Percentiles rank a stretch among this genome's conserved stretches.
Conservation (phyloP, 805 yeast genomes). For the Kodamaea restingae region DNA sequence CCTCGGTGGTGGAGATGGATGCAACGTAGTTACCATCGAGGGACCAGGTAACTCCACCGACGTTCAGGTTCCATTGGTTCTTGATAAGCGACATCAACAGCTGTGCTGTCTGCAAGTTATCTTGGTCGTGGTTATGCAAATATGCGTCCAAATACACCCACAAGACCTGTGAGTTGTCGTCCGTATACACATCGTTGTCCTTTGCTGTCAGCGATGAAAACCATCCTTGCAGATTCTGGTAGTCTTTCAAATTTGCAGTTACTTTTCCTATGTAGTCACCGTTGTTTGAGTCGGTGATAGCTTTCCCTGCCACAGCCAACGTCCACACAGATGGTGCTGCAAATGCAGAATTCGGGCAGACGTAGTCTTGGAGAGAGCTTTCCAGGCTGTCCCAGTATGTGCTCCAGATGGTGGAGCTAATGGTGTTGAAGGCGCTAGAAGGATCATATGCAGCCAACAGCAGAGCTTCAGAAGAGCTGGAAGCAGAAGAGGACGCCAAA, state of each 20-base stretch:
- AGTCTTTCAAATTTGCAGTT: slow-evolving; percentile 8
- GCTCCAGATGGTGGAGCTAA: slow-evolving; percentile 15
- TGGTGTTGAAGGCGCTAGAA: slow-evolving; percentile 8
- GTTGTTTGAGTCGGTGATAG: slow-evolving; percentile 9
- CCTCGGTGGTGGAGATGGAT: slow-evolving; percentile 14
- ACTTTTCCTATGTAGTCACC: slow-evolving; percentile 3
- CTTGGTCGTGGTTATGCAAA: slow-evolving; percentile 6
- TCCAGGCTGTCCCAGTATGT: slow-evolving; percentile 16
- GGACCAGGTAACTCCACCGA: slow-evolving; percentile 14
- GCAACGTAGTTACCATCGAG: slow-evolving; percentile 12
- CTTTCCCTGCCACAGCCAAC: slow-evolving; percentile 14
- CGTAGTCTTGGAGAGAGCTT: slow-evolving; percentile 9
- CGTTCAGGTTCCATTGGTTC: slow-evolving; percentile 8
- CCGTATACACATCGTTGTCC: slow-evolving; percentile 13
- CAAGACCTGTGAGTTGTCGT: slow-evolving; percentile 15
- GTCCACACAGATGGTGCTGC: slow-evolving; percentile 13
- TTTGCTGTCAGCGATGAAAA: slow-evolving; percentile 12
- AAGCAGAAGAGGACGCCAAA: not conserved
- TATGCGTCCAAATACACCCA: slow-evolving; percentile 14
- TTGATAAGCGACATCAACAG: slow-evolving; percentile 9
- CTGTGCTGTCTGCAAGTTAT: slow-evolving; percentile 9
- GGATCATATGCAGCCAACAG: slow-evolving; percentile 3
- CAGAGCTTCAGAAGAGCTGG: not conserved
- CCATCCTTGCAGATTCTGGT: slow-evolving; percentile 11
- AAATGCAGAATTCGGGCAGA: slow-evolving; percentile 6